Evolutionary conservation across 176 grass and related monocot genomes (phyloP).

Genomic region (Dendrocalamus sinicus): DNA sequence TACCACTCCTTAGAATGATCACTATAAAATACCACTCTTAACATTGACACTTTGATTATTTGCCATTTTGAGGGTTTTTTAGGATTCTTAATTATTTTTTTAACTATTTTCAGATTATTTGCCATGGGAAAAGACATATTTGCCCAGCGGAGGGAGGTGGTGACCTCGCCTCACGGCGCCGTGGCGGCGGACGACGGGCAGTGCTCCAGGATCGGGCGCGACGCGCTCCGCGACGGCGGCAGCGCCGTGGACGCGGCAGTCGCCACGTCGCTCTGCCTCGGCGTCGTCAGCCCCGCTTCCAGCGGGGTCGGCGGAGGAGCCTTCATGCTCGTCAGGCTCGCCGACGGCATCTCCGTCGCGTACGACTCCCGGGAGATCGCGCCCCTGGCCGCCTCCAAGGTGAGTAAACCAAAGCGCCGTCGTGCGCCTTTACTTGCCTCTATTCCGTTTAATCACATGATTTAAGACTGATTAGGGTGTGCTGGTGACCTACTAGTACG

Average conservation of each 20-base stretch:
- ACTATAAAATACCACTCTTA: too few species aligned
- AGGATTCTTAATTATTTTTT: too few species aligned
- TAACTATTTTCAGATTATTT: too few species aligned
- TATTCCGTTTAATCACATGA: not conserved
- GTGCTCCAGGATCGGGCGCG: slow-evolving; percentile 70
- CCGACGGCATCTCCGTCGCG: slow-evolving; percentile 49
- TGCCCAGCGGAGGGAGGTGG: slow-evolving; percentile 62
- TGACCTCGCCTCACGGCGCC: slow-evolving; percentile 57
- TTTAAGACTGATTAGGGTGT: not conserved
- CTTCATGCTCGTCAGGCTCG: slow-evolving; percentile 83
- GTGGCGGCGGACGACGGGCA: slow-evolving; percentile 83
- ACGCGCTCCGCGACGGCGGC: slow-evolving; percentile 67
- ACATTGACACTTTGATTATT: too few species aligned
- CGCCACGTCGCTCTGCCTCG: slow-evolving; percentile 65
- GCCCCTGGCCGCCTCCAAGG: slow-evolving; percentile 72
- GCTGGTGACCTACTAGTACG: not conserved
- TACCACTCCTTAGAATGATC: too few species aligned
- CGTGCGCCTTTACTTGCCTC: not conserved
- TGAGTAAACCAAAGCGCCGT: not conserved
- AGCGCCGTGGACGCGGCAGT: slow-evolving; percentile 78
- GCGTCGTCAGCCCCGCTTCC: slow-evolving; percentile 89
- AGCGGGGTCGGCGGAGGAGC: slow-evolving; percentile 89
- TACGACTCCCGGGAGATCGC: slow-evolving; percentile 86
- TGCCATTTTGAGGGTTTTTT: too few species aligned
- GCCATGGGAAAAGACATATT: too few species aligned